Base-by-base conservation (phyloP, 768 basidiomycete genomes). In the Russula earlei region DNA sequence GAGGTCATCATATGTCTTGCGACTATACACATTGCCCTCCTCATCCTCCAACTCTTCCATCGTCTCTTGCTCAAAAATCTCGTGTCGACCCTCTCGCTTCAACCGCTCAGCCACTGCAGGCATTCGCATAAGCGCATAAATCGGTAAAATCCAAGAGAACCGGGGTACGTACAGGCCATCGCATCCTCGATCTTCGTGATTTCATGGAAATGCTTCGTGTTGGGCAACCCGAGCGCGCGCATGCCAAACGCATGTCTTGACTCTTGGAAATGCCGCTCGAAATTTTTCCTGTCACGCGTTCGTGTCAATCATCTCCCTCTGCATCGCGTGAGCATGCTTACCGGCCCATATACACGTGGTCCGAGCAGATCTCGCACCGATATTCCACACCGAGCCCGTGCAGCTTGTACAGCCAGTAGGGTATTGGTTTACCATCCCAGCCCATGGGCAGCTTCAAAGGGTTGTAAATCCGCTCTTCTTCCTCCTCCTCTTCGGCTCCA, bases 401-500 rank as follows among this genome's bases (percentile, higher is more conserved):
- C 36, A 99, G 73, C 71, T 98, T 98, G 74, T 94, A 99, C 52
- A 99, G 64, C 94, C 94, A 97, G 67, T 95, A 97, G 33, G 96
- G 96, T 65, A 99, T 99, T 19, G 96, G 96, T 67, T 98, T 98
- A 31, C 95, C 94, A 66, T 99, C 96, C 93, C 93, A 97, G 5
- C 92, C 92, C 20, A 97, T 77, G 14, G 96, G 96, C 40, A 98
- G 74, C 72, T 98, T 98, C 48, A 98, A 80, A 44, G 96, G 96
- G 63, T 99, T 99, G 71, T 98, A 99, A 33, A 99, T 93, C 63
- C 91, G 82, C 65, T 93, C 95, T 65, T 98, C 93, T 62, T 91
- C 93, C 61, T 94, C 93, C 45, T 94, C 92, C 56, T 95, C 92
- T 52, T 87, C 85, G 34, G 73, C 82, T 15, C 72, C 72, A 2